Base-by-base conservation (phyloP, 139 green algal genomes). In the Auxenochlorella pyrenoidosa region DNA sequence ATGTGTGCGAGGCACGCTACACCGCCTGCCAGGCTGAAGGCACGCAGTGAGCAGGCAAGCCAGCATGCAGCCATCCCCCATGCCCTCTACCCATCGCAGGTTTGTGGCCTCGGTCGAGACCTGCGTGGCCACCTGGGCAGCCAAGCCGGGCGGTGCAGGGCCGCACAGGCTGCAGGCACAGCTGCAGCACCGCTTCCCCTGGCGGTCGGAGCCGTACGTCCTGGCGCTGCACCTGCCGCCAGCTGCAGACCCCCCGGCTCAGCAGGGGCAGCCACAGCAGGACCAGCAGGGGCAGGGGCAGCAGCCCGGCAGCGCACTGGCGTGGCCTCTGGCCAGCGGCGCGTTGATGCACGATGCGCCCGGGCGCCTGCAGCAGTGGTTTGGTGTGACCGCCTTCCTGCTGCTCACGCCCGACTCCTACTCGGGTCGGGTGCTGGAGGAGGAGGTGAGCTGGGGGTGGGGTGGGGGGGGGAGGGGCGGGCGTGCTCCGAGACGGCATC, bases 301-400 rank as follows among this genome's bases (percentile, higher is more conserved):
- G 68, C 80, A 71, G 75, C 19, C 70, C 36, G 32, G 43, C 32
- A 26, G 54, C 51, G 38, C 68, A 5, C 19, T 38, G 75, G 60
- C 60, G 65, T 43, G 34, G 66, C 71, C 68, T 63, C 30, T 82
- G 30, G 44, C 32, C 0, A 21, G 30, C 47, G 19, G 44, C 1
- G 66, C 63, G 43, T 79, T 19, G 10, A 54, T 85, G 28, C 41
- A 34, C 13, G 78, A 88, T 66, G 73, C 84, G 77, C 44, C 76
- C 3, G 90, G 95, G 88, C 94, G 93, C 75, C 87, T 98, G 83
- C 94, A 96, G 89, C 89, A 92, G 58, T 98, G 95, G 95, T 96
- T 98, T 82, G 92, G 90, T 0, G 54, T 94, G 1, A 89, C 90
- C 24, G 36, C 88, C 15, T 96, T 94, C 87, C 70, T 97, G 63